Percentiles rank a stretch among this genome's conserved stretches.
Conservation (phyloP, 202 grass and related monocot species). For the Bolboschoenoplectus hybrid region DNA sequence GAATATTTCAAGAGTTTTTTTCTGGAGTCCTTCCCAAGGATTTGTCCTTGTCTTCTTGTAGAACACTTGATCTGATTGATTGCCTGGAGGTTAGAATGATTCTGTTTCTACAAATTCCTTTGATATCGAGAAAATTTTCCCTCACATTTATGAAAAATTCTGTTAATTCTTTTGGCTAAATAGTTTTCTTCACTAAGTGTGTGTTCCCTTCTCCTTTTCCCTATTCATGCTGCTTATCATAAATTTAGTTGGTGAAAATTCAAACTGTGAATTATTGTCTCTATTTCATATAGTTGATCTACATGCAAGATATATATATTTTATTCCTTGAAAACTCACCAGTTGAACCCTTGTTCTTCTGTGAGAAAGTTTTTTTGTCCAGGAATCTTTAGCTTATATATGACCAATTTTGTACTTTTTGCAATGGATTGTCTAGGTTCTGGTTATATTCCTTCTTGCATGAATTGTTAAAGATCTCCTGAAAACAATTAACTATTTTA, state of each 20-base stretch:
- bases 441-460: constrained; percentile 4
- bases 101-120: background rate
- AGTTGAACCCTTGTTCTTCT: background rate
- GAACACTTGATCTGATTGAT: constrained; percentile 6
- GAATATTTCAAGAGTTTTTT: background rate
- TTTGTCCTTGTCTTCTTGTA: background rate
- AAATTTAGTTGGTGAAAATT: background rate
- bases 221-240: constrained; percentile 3
- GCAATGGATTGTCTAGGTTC: background rate
- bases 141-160: background rate
- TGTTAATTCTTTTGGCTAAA: background rate
- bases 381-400: background rate
- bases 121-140: background rate
- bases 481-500: background rate
- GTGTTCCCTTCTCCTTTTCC: background rate
- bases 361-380: background rate
- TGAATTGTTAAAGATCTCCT: background rate
- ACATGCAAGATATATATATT: no score
- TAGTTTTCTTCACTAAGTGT: no score
- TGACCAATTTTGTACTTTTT: background rate
- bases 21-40: background rate
- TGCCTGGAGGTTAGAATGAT: background rate
- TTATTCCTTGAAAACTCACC: no score
- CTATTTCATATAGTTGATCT: background rate
- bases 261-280: background rate